A percentile compares a stretch with the other conserved stretches of the same genome.
Conservation (phyloP, 768 basidiomycete species). For the Phylloporus sp. region DNA sequence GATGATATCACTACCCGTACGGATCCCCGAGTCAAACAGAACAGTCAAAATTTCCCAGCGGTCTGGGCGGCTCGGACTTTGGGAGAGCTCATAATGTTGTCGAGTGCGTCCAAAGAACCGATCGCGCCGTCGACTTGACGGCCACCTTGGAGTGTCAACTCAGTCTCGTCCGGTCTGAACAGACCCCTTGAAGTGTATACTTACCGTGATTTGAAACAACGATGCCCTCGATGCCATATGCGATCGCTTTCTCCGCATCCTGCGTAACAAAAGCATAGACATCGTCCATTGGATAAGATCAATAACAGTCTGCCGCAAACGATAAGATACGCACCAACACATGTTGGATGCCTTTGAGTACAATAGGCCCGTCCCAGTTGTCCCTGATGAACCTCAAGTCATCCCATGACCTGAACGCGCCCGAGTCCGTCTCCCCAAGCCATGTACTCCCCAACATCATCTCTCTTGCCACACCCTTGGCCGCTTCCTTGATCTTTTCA, state of each 20-base stretch:
- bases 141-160: constrained; percentile 44
- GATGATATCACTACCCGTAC: constrained; percentile 79
- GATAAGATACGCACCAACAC: constrained; percentile 38
- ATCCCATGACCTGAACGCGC: constrained; percentile 64
- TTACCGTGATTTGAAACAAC: constrained; percentile 43
- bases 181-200: background rate
- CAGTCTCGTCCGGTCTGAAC: background rate
- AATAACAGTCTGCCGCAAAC: background rate
- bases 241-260: constrained; percentile 52
- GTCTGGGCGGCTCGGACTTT: constrained; percentile 56
- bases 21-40: constrained; percentile 69
- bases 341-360: no score
- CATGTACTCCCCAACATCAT: constrained; percentile 56
- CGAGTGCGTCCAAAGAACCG: constrained; percentile 69
- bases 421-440: constrained; percentile 61
- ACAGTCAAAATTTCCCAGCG: constrained; percentile 62
- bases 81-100: constrained; percentile 60
- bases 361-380: constrained; percentile 82
- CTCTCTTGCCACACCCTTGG: constrained; percentile 36
- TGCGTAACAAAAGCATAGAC: background rate
- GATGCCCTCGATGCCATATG: constrained; percentile 41
- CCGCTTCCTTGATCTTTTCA: constrained; percentile 38
- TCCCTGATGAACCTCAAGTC: constrained; percentile 63
- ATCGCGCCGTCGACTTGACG: constrained; percentile 80
- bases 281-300: background rate